These are phyloP conservation scores for Parastagonospora nodorum DNA, from an alignment of 2,329 filamentous ascomycete species.

Conservation along the genomic window DNA sequence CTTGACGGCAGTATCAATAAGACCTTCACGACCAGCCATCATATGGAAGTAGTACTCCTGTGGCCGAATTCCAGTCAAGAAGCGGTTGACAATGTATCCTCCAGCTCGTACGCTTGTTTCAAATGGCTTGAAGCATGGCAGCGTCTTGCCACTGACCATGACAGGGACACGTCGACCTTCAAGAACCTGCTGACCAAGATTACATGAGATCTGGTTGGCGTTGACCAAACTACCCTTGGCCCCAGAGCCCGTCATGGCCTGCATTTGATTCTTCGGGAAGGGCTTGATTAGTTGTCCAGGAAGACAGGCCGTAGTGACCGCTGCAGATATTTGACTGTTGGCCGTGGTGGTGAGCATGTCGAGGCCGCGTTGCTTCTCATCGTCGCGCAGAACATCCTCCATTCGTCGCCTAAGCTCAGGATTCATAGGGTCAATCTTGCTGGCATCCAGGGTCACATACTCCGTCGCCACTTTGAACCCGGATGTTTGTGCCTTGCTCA, in stretches of 20 bases:
- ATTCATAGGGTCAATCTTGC: slow-evolving; percentile 65
- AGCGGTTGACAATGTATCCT: slow-evolving; percentile 92
- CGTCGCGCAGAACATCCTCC: slow-evolving; percentile 88
- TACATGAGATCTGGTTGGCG: slow-evolving; percentile 96
- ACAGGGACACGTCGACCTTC: slow-evolving; percentile 93
- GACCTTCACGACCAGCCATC: slow-evolving; percentile 97
- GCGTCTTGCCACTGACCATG: slow-evolving; percentile 96
- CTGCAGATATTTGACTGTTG: slow-evolving; percentile 73
- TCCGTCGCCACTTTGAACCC: slow-evolving; percentile 82
- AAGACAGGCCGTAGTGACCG: slow-evolving; percentile 78
- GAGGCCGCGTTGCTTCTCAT: slow-evolving; percentile 87
- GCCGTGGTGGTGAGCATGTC: slow-evolving; percentile 82
- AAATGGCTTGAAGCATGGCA: slow-evolving; percentile 92
- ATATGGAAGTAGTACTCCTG: slow-evolving; percentile 99
- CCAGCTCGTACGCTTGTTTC: slow-evolving; percentile 88
- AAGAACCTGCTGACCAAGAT: slow-evolving; percentile 93
- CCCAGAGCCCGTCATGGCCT: slow-evolving; percentile 95
- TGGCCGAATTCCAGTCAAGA: slow-evolving; percentile 95
- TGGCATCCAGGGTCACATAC: slow-evolving; percentile 81
- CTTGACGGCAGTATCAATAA: slow-evolving; percentile 99
- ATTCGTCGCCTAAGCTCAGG: slow-evolving; percentile 76
- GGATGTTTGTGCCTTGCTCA: slow-evolving; percentile 69
- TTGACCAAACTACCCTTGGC: slow-evolving; percentile 94
- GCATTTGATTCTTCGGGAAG: slow-evolving; percentile 98
- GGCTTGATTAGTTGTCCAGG: slow-evolving; percentile 83